Conservation (phyloP, 2,329 filamentous ascomycete genomes). For the Aspergillus persii region DNA sequence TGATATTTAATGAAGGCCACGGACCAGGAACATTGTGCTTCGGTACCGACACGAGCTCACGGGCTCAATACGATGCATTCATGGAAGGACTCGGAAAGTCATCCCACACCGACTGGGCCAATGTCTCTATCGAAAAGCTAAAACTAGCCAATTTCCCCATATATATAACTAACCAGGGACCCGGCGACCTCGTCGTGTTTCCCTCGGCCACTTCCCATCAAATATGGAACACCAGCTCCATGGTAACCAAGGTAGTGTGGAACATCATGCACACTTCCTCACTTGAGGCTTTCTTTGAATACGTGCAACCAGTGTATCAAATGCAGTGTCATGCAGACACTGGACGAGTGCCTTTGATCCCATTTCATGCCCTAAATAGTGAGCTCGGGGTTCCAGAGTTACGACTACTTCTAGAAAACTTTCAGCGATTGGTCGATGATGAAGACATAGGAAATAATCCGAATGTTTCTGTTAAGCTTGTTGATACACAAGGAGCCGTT, state of each 20-base stretch:
- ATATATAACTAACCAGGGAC: conserved; percentile 33
- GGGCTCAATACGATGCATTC: conserved; percentile 33
- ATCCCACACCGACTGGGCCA: conserved; percentile 36
- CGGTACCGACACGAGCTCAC: conserved; percentile 34
- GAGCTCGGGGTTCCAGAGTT: conserved; percentile 16
- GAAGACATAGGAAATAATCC: conserved; percentile 26
- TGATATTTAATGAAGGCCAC: conserved; percentile 13
- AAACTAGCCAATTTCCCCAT: conserved; percentile 35
- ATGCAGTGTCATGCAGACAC: conserved; percentile 34
- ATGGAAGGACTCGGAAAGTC: conserved; percentile 33
- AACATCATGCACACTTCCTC: conserved; percentile 37
- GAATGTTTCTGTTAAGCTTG: conserved; percentile 23
- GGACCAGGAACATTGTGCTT: conserved; percentile 31
- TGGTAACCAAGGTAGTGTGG: conserved; percentile 38
- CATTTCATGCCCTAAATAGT: conserved; percentile 22
- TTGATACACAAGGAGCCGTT: conserved; percentile 30
- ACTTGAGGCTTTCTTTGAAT: conserved; percentile 32
- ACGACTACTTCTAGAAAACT: conserved; percentile 28
- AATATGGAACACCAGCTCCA: conserved; percentile 34
- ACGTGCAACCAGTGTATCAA: conserved; percentile 37
- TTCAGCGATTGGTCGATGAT: conserved; percentile 32
- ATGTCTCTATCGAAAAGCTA: conserved; percentile 29
- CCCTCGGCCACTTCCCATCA: conserved; percentile 38
- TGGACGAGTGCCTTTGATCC: conserved; percentile 27
- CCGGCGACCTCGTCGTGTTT: conserved; percentile 36